A percentile compares a stretch with the other conserved stretches of the same genome.
phyloP scores from a whole-genome alignment of 257 asterid genomes.

The Handroanthus guayacan region DNA sequence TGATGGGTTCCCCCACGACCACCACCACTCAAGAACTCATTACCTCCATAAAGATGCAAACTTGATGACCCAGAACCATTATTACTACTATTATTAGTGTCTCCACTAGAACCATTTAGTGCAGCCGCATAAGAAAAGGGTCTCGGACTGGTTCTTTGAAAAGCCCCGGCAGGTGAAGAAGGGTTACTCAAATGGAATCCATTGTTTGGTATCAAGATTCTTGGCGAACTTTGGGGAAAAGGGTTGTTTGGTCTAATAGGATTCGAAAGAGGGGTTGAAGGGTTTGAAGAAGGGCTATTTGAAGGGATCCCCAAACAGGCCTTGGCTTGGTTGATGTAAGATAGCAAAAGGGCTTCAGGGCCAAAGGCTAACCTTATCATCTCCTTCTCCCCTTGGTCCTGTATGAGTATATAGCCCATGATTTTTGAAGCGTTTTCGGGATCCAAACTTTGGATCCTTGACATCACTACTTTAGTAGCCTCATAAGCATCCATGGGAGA shows the following conservation, averaged over 20 bases:
- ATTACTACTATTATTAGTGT: neutral
- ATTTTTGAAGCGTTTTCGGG: constrained; percentile 91
- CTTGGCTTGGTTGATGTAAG: constrained; percentile 69
- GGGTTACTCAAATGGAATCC: constrained; percentile 65
- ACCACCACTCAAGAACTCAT: constrained; percentile 37
- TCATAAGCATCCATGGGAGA: constrained; percentile 77
- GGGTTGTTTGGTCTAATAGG: constrained; percentile 47
- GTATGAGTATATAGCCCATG: constrained; percentile 88
- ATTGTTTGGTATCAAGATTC: constrained; percentile 66
- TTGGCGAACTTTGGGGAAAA: constrained; percentile 59
- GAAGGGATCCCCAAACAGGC: constrained; percentile 58
- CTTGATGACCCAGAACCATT: constrained; percentile 49
- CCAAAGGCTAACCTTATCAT: constrained; percentile 86
- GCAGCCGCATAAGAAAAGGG: constrained; percentile 88
- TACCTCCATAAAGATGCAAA: constrained; percentile 54
- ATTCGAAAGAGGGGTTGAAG: constrained; percentile 50
- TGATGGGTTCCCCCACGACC: constrained; percentile 49
- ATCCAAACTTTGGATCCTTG: constrained; percentile 85
- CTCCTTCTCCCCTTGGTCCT: constrained; percentile 92
- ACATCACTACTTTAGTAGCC: constrained; percentile 80
- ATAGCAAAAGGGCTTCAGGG: constrained; percentile 60
- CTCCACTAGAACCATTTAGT: constrained; percentile 50
- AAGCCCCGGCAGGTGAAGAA: constrained; percentile 58
- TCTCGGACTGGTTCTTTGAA: constrained; percentile 52
- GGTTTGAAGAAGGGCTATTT: constrained; percentile 43